phyloP scores from a whole-genome alignment of 179 eudicot genomes.

The Beta lomatogona region DNA sequence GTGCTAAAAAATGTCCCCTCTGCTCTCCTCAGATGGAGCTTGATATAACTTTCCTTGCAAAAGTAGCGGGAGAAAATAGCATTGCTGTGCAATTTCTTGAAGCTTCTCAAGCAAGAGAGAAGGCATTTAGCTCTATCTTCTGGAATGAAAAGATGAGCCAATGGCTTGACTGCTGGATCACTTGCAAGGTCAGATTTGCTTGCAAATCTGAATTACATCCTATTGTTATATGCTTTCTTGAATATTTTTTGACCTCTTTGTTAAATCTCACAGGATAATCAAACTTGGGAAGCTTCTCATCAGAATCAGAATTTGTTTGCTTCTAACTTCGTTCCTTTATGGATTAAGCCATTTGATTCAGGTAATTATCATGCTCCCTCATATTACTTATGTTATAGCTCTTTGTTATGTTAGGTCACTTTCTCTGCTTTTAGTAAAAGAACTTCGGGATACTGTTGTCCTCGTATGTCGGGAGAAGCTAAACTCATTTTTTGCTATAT shows the following conservation, averaged over 20 bases:
- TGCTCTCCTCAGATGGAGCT: conserved; percentile 69
- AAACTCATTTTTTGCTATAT: not conserved
- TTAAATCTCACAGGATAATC: conserved; percentile 44
- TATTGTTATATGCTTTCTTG: not conserved
- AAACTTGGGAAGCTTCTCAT: conserved; percentile 48
- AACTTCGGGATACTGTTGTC: not conserved
- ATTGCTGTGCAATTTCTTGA: conserved; percentile 40
- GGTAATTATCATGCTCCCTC: conserved; percentile 41
- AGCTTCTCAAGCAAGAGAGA: conserved; percentile 63
- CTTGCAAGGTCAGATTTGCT: conserved; percentile 43
- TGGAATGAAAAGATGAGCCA: conserved; percentile 85
- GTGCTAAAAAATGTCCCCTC: not conserved
- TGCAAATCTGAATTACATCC: conserved; percentile 2
- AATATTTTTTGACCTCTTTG: conserved; percentile 11
- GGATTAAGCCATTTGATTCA: conserved; percentile 66
- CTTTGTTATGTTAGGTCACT: not conserved
- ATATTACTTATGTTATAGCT: not conserved
- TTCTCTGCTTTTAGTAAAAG: not conserved
- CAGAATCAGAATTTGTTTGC: conserved; percentile 77
- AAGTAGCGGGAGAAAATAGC: conserved; percentile 44
- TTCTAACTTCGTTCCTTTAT: conserved; percentile 84
- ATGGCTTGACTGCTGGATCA: conserved; percentile 92
- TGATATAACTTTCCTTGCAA: conserved; percentile 73
- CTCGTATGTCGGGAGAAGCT: not conserved
- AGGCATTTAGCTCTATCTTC: conserved; percentile 64